These are phyloP conservation scores for Ustilaginoidea virens DNA, from an alignment of 2,329 filamentous ascomycete genomes.

Conservation along the genomic window DNA sequence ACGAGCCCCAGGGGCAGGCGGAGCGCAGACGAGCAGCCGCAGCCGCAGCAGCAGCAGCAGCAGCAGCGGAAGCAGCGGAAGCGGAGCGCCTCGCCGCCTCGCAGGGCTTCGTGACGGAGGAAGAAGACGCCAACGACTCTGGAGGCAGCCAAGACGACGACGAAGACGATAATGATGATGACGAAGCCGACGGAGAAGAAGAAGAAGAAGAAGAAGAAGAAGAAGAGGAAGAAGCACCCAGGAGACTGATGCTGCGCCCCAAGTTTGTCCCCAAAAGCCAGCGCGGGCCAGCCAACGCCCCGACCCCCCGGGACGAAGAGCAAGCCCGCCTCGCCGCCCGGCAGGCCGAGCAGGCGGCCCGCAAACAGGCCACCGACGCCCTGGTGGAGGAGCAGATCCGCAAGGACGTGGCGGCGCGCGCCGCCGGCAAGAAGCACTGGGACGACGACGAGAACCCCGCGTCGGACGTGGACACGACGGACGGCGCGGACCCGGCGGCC, in stretches of 20 bases:
- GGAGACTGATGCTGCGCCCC: conserved; percentile 43
- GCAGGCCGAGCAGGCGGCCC: conserved; percentile 41
- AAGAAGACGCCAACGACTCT: conserved; percentile 27
- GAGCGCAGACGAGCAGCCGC: conserved; percentile 34
- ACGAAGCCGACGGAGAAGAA: conserved; percentile 20
- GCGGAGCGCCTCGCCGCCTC: conserved; percentile 38
- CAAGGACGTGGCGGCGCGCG: conserved; percentile 60
- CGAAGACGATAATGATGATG: conserved; percentile 27
- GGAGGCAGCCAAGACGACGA: conserved; percentile 21
- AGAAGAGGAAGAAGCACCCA: conserved; percentile 37
- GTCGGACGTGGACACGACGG: conserved; percentile 74
- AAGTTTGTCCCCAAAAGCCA: conserved; percentile 48
- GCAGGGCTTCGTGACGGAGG: conserved; percentile 48
- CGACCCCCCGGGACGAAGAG: conserved; percentile 12
- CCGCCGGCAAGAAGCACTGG: conserved; percentile 71
- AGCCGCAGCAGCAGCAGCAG: conserved; percentile 27
- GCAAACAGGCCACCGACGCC: conserved; percentile 56
- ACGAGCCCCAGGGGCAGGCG: too few relatives aligned
- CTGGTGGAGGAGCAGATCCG: conserved; percentile 81
- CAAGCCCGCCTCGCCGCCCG: conserved; percentile 19
- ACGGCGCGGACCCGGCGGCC: conserved; percentile 71
- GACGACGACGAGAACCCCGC: conserved; percentile 59
- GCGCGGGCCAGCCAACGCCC: conserved; percentile 26
- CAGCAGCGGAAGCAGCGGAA: conserved; percentile 33
- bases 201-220: conserved; percentile 26